Conservation (phyloP, 228 moss, liverwort and hornwort species). For the Sphagnum magellanicum region DNA sequence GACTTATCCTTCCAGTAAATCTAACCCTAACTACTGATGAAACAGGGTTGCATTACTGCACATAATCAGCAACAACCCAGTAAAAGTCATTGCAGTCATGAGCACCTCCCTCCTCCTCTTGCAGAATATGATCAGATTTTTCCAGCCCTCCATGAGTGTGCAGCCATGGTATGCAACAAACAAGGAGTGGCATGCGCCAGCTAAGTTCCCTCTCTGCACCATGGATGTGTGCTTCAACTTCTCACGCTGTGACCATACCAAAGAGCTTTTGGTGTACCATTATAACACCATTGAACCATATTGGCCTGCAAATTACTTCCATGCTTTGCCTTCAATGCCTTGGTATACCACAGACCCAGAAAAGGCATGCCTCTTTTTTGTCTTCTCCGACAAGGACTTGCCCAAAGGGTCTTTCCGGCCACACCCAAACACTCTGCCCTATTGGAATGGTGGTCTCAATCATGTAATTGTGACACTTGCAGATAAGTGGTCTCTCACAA, state of each 20-base stretch:
- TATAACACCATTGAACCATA: slow-evolving; percentile 51
- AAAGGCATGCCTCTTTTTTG: slow-evolving; percentile 52
- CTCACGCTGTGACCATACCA: slow-evolving; percentile 34
- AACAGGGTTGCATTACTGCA: neutral
- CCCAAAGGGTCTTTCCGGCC: neutral
- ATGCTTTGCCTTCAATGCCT: slow-evolving; percentile 16
- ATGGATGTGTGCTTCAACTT: slow-evolving; percentile 64
- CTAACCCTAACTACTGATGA: slow-evolving; percentile 56
- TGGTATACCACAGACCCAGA: slow-evolving; percentile 48
- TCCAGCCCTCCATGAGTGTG: too few relatives aligned
- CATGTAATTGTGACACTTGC: slow-evolving; percentile 11
- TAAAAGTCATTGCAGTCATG: too few relatives aligned
- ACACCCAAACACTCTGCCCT: slow-evolving; percentile 3
- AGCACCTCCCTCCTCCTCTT: too few relatives aligned
- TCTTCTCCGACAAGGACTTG: slow-evolving; percentile 35
- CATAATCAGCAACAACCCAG: too few relatives aligned
- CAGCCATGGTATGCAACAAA: slow-evolving; percentile 28
- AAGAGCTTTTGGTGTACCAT: slow-evolving; percentile 38
- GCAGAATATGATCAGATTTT: too few relatives aligned
- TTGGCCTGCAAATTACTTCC: slow-evolving; percentile 23
- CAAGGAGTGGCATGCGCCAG: slow-evolving; percentile 56
- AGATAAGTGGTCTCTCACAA: slow-evolving; percentile 6
- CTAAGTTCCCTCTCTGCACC: slow-evolving; percentile 48
- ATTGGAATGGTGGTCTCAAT: slow-evolving; percentile 14
- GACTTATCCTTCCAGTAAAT: slow-evolving; percentile 19